Base-by-base conservation (phyloP, 108 stramenopile genomes). In the Aureococcus anophagefferens region DNA sequence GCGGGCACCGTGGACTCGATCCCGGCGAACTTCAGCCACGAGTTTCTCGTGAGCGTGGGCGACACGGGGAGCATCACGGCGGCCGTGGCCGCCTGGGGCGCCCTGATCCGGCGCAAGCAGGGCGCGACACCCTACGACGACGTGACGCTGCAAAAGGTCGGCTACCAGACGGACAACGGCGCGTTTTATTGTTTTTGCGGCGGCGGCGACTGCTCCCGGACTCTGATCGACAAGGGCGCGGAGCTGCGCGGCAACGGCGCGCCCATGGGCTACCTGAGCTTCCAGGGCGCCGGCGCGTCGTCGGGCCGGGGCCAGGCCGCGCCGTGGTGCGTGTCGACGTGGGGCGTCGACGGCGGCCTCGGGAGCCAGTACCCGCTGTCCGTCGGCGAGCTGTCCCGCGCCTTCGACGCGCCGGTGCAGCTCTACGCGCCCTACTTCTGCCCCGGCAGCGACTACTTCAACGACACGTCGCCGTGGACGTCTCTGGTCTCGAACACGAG, bases 91-190 rank as follows among this genome's bases (percentile, higher is more conserved):
- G 70, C 78, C 59, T 82, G 81, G 81, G 81, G 81, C 51, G 13
- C 62, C 18, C 31, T 46, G 0, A 64, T 82, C 67, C 81, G 76
- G 62, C 67, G 68, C 31, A 34, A 28, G 13, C 13, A 16, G 35
- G 14, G 5, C 7, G 29, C 73, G 30, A 34, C 0, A 15, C 69
- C 76, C 32, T 25, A 67, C 5, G 17, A n/a, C 18, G 81, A 82
- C 68, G 65, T 76, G n/a, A 82, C 81, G 33, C 63, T 82, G 33
- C 33, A 68, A 29, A 76, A 79, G 35, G 78, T 82, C 37, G 81
- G 81, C 31, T 79, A 79, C 44, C 81, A 82, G 66, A 82, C 81
- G 21, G 81, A 82, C 68, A 82, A 82, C 65, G 81, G 81, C 9
- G 81, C 81, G 16, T 64, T 71, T 62, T 82, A 77, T 66, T 82